Conservation (phyloP, 768 basidiomycete genomes). For the Lentinula guzmanii region DNA sequence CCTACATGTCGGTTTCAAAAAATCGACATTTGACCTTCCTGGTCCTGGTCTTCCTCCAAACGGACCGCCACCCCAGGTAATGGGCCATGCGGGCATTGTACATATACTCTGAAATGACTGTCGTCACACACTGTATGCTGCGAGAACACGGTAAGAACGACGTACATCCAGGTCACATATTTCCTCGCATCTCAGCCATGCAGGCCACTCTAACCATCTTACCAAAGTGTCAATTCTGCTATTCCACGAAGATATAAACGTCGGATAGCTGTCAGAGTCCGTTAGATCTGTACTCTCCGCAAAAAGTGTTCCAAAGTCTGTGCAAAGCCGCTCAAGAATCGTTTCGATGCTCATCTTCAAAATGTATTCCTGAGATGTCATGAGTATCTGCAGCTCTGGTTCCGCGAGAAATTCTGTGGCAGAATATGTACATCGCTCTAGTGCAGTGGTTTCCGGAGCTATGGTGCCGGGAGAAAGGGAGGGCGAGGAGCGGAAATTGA, state of each 20-base stretch:
- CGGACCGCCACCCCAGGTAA: constrained; percentile 10
- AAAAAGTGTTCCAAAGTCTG: constrained; percentile 14
- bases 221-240: constrained; percentile 6
- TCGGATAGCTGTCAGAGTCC: neutral
- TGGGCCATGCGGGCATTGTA: constrained; percentile 15
- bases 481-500: neutral
- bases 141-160: neutral
- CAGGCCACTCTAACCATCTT: constrained; percentile 15
- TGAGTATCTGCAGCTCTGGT: neutral
- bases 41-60: constrained; percentile 5
- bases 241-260: constrained; percentile 7
- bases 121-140: neutral
- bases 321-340: constrained; percentile 13
- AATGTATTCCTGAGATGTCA: constrained; percentile 12
- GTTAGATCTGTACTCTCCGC: constrained; percentile 12
- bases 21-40: neutral
- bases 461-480: neutral
- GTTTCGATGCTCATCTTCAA: constrained; percentile 11
- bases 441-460: constrained; percentile 8
- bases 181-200: constrained; percentile 14
- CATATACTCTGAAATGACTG: constrained; percentile 11
- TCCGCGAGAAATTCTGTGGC: constrained; percentile 12
- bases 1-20: neutral
- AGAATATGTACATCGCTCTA: constrained; percentile 13
- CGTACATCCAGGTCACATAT: constrained; percentile 14